A percentile compares a stretch with the other conserved stretches of the same genome.
Conservation (phyloP, 306 rosid species). For the Mimosa pudica region DNA sequence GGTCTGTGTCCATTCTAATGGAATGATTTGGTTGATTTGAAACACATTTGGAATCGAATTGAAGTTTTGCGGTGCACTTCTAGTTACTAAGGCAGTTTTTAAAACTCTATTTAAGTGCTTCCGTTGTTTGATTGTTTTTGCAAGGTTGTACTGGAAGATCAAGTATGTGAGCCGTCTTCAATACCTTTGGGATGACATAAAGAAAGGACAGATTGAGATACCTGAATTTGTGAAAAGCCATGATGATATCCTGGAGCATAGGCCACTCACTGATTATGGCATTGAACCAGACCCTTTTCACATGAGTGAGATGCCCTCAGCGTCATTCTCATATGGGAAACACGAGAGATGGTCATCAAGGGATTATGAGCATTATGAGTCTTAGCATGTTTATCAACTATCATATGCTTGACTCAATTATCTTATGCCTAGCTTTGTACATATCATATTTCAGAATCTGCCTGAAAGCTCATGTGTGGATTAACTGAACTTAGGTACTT, state of each 20-base stretch:
- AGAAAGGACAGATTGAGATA: slow-evolving; percentile 76
- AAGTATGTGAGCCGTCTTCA: slow-evolving; percentile 84
- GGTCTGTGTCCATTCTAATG: background rate
- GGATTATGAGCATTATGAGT: slow-evolving; percentile 42
- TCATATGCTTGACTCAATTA: background rate
- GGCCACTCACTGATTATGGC: slow-evolving; percentile 96
- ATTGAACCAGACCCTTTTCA: slow-evolving; percentile 85
- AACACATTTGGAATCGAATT: background rate
- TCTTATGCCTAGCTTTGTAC: slow-evolving; percentile 40
- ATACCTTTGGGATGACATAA: slow-evolving; percentile 92
- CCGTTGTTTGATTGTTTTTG: background rate
- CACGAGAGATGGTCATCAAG: slow-evolving; percentile 75
- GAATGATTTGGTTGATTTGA: slow-evolving; percentile 20
- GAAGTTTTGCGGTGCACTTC: background rate
- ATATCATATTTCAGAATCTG: slow-evolving; percentile 30
- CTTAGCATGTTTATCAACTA: slow-evolving; percentile 40
- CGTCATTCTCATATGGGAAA: slow-evolving; percentile 64
- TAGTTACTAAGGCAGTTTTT: background rate
- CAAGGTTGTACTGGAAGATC: slow-evolving; percentile 92
- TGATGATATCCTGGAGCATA: slow-evolving; percentile 77
- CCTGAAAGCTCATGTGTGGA: slow-evolving; percentile 16
- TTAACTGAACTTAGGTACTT: background rate
- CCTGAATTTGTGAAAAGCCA: slow-evolving; percentile 85
- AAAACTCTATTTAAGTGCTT: background rate
- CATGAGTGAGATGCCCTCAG: slow-evolving; percentile 60